A percentile compares a stretch with the other conserved stretches of the same genome.
Evolutionary conservation across 148 eudicot species (phyloP).

Genomic region (Silene uniflora): DNA sequence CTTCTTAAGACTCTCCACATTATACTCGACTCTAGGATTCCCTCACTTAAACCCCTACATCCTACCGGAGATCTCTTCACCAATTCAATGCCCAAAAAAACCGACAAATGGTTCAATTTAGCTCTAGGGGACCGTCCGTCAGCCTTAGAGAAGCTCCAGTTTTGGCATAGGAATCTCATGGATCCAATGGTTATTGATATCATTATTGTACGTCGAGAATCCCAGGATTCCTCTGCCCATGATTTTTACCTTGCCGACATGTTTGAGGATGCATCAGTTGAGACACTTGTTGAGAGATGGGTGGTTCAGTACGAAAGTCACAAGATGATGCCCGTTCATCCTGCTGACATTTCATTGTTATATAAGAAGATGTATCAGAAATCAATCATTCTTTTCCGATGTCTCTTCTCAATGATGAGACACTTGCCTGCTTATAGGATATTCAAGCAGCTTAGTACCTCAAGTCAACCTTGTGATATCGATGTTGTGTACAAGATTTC

Average conservation of each 20-base stretch:
- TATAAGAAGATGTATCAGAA: slow-evolving; percentile 87
- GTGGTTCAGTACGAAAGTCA: slow-evolving; percentile 68
- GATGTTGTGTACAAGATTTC: slow-evolving; percentile 77
- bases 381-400: slow-evolving; percentile 77
- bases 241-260: slow-evolving; percentile 25
- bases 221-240: slow-evolving; percentile 25
- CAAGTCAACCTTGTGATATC: slow-evolving; percentile 52
- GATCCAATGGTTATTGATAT: slow-evolving; percentile 93
- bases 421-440: slow-evolving; percentile 78
- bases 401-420: slow-evolving; percentile 77
- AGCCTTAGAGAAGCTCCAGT: slow-evolving; percentile 68
- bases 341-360: slow-evolving; percentile 48
- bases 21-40: slow-evolving; percentile 84
- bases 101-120: slow-evolving; percentile 88
- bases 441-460: slow-evolving; percentile 52
- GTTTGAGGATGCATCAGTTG: slow-evolving; percentile 38
- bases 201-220: slow-evolving; percentile 54
- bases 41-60: slow-evolving; percentile 44
- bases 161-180: slow-evolving; percentile 80
- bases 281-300: slow-evolving; percentile 95
- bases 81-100: slow-evolving; percentile 45
- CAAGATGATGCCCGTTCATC: slow-evolving; percentile 39
- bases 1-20: slow-evolving; percentile 75
- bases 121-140: slow-evolving; percentile 84
- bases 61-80: slow-evolving; percentile 34